Conservation (phyloP, 192 early-diverging fungal genomes). For the Spinellus fusiger region DNA sequence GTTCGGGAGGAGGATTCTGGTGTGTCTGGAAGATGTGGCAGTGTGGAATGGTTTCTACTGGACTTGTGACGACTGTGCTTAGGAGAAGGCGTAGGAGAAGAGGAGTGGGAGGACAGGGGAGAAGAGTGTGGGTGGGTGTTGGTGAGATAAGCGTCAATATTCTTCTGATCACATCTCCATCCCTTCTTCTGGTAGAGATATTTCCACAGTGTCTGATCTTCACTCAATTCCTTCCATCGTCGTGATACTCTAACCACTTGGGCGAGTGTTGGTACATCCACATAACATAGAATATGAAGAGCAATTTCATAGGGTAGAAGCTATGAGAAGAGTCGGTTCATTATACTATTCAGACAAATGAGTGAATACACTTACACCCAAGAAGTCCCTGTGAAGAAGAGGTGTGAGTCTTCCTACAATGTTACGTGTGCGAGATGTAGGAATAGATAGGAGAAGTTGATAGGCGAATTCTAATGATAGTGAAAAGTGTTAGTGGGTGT, state of each 20-base stretch:
- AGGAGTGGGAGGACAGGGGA: no score
- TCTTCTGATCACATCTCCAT: constrained; percentile 12
- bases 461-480: constrained; percentile 46
- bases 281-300: constrained; percentile 45
- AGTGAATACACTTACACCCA: constrained; percentile 27
- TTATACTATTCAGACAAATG: neutral
- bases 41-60: no score
- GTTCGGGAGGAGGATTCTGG: neutral
- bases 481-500: neutral
- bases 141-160: constrained; percentile 15
- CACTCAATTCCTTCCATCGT: constrained; percentile 51
- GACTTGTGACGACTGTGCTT: no score
- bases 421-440: constrained; percentile 33
- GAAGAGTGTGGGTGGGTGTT: no score
- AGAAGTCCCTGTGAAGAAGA: constrained; percentile 51
- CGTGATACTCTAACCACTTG: constrained; percentile 46
- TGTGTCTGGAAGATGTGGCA: no score
- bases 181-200: constrained; percentile 31
- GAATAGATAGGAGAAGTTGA: constrained; percentile 49
- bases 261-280: constrained; percentile 43
- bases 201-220: constrained; percentile 60
- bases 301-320: constrained; percentile 50
- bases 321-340: constrained; percentile 9
- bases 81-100: no score
- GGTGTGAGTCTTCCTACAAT: constrained; percentile 43